Evolutionary conservation across 371 early-diverging fungal genomes (phyloP).

Genomic region (Dichotomocladium elegans): DNA sequence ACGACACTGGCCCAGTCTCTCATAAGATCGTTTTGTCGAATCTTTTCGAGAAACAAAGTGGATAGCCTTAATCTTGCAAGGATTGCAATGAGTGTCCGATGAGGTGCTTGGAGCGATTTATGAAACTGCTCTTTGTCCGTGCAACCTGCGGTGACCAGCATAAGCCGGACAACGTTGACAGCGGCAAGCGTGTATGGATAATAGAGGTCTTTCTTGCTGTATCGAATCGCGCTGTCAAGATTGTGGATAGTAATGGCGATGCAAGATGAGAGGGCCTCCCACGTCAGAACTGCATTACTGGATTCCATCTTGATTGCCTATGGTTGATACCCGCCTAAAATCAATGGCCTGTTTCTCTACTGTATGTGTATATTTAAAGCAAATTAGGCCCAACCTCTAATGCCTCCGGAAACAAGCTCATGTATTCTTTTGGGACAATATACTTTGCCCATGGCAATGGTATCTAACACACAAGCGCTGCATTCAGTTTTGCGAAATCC

Average conservation of each 20-base stretch:
- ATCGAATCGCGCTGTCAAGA: constrained; percentile 30
- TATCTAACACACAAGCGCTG: no score
- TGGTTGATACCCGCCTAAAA: no score
- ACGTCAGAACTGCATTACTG: no score
- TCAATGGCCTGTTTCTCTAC: no score
- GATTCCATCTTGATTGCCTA: no score
- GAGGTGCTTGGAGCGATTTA: constrained; percentile 61
- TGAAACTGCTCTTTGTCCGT: constrained; percentile 57
- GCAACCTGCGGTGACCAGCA: constrained; percentile 75
- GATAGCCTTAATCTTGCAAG: constrained; percentile 78
- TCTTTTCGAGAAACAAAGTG: constrained; percentile 54
- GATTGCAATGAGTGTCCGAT: constrained; percentile 72
- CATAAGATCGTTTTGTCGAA: constrained; percentile 7
- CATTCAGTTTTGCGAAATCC: no score
- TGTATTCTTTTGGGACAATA: no score
- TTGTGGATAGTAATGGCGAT: constrained; percentile 66
- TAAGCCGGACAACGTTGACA: constrained; percentile 77
- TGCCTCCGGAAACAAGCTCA: no score
- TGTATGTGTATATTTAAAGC: no score
- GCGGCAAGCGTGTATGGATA: constrained; percentile 52
- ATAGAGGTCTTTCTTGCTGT: constrained; percentile 52
- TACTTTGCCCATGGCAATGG: no score
- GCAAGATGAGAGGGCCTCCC: constrained; percentile 59
- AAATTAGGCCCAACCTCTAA: no score
- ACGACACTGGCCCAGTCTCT: no score